Conservation (phyloP, 768 basidiomycete species). For the Phanerodontia chrysosporium region DNA sequence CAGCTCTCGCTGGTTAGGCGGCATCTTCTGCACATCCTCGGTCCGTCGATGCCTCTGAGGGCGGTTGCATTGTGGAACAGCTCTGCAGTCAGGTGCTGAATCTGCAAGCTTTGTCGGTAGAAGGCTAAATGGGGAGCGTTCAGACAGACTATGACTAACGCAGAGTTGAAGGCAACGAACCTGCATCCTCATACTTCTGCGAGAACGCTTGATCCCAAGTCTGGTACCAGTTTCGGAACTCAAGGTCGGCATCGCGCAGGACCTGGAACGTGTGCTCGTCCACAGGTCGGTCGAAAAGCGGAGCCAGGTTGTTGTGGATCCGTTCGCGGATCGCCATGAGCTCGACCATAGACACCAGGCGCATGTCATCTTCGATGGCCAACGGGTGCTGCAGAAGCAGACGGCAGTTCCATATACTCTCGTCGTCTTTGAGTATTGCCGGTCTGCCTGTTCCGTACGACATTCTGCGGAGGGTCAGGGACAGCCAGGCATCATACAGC, state of each 20-base stretch:
- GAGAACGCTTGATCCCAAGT: constrained; percentile 80
- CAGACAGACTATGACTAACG: not conserved
- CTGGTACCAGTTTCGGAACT: constrained; percentile 80
- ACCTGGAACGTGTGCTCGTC: constrained; percentile 68
- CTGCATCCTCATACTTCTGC: constrained; percentile 78
- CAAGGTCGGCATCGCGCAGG: constrained; percentile 67
- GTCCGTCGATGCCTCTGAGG: constrained; percentile 79
- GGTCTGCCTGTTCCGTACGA: constrained; percentile 94
- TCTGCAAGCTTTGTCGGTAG: constrained; percentile 84
- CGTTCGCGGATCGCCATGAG: constrained; percentile 86
- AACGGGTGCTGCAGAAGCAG: constrained; percentile 82
- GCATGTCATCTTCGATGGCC: constrained; percentile 90
- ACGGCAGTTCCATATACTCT: constrained; percentile 80
- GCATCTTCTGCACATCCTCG: constrained; percentile 85
- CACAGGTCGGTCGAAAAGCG: constrained; percentile 67
- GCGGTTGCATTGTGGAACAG: constrained; percentile 83
- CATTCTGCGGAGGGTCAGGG: constrained; percentile 48
- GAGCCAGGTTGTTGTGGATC: constrained; percentile 78
- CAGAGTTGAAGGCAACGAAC: constrained; percentile 30
- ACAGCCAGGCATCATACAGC: not conserved
- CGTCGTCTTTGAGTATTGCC: constrained; percentile 89
- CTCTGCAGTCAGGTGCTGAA: constrained; percentile 85
- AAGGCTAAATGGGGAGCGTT: constrained; percentile 45
- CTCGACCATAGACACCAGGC: constrained; percentile 91
- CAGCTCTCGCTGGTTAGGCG: constrained; percentile 67